These are phyloP conservation scores for Phytophthora pseudosyringae DNA, from an alignment of 352 stramenopile genomes.

Conservation along the genomic window DNA sequence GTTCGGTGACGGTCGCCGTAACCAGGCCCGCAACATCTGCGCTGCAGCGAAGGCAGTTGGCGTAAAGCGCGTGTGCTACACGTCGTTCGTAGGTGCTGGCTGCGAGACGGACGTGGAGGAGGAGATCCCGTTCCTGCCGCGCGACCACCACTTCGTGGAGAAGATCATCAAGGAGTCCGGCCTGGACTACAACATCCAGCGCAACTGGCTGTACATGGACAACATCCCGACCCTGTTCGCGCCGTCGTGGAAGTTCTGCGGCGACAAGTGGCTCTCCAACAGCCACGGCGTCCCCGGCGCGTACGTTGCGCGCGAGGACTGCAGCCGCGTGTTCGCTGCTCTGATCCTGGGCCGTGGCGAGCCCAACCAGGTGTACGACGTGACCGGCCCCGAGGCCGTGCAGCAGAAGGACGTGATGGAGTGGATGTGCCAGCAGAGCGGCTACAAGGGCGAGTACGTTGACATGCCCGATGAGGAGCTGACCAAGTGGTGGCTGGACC, in stretches of 20 bases:
- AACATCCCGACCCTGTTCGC: conserved; percentile 33
- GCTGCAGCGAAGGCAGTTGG: conserved; percentile 27
- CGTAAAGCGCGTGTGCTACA: conserved; percentile 41
- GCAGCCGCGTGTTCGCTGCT: conserved; percentile 25
- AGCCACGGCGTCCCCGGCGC: conserved; percentile 31
- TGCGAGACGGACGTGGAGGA: conserved; percentile 28
- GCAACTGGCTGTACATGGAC: conserved; percentile 43
- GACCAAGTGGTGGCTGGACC: conserved; percentile 34
- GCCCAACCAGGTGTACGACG: conserved; percentile 38
- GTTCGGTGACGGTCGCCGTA: conserved; percentile 28
- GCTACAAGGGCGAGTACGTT: conserved; percentile 37
- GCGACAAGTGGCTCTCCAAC: conserved; percentile 39
- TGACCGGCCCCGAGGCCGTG: conserved; percentile 27
- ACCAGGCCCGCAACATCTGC: conserved; percentile 30
- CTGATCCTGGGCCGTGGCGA: conserved; percentile 34
- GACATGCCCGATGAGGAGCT: conserved; percentile 41
- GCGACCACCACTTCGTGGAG: conserved; percentile 38
- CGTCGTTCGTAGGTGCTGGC: conserved; percentile 34
- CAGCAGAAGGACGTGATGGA: conserved; percentile 33
- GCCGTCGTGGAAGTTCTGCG: conserved; percentile 41
- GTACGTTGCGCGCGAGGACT: conserved; percentile 41
- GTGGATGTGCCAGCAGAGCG: conserved; percentile 35
- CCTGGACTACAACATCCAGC: conserved; percentile 42
- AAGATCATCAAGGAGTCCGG: conserved; percentile 31
- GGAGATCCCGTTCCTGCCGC: conserved; percentile 39